A percentile compares a stretch with the other conserved stretches of the same genome.
Evolutionary conservation across 345 rosid species (phyloP).

Genomic region (Hibiscus trionum): DNA sequence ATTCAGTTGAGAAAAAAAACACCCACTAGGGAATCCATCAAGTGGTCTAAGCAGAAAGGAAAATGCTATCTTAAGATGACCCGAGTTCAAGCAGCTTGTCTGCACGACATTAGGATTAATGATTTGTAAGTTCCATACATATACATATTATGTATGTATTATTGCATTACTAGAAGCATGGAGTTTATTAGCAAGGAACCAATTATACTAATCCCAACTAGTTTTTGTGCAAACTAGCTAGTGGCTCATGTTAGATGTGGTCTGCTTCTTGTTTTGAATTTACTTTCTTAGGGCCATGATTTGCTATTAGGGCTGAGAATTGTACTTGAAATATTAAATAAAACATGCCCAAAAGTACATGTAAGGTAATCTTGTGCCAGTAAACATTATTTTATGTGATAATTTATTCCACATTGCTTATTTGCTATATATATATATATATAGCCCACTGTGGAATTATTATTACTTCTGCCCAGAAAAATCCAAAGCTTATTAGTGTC

Average conservation of each 20-base stretch:
- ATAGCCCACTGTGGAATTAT: not conserved
- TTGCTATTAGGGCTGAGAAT: not conserved
- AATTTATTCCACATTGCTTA: not conserved
- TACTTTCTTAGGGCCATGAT: not conserved
- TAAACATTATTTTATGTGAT: not conserved
- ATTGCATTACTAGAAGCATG: not conserved
- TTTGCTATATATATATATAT: not conserved
- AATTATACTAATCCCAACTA: not conserved
- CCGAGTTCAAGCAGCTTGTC: too few species aligned
- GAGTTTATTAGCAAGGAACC: not conserved
- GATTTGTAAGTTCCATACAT: too few species aligned
- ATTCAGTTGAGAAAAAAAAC: not conserved
- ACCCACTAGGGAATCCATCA: too few species aligned
- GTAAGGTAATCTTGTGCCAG: not conserved
- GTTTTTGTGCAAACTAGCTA: not conserved
- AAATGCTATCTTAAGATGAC: too few species aligned
- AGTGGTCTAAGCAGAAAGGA: too few species aligned
- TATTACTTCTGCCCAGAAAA: not conserved
- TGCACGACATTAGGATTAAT: too few species aligned
- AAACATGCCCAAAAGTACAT: not conserved
- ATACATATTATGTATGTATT: not conserved
- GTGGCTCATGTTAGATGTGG: not conserved
- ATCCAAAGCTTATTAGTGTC: not conserved
- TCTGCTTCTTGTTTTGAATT: not conserved
- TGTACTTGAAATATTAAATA: not conserved